Evolutionary conservation across 768 basidiomycete genomes (phyloP), one percentile per base, ranked within the genome.

Genomic region (Kwoniella shandongensis): DNA sequence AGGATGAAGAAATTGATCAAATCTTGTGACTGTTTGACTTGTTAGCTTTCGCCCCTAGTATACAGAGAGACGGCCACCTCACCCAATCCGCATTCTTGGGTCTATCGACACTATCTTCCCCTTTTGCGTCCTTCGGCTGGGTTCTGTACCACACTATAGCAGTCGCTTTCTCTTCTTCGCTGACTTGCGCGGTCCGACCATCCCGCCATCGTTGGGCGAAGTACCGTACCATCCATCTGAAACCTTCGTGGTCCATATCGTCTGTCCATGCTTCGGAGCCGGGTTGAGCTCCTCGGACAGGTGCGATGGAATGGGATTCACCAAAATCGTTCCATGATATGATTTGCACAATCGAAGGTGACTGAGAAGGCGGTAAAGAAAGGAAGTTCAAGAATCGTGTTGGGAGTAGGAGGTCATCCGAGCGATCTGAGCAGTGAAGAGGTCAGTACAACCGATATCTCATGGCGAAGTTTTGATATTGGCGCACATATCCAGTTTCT

Each of bases 271-370:
- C 29, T n/a, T 76, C 68, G 2, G 68, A 69, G 3, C 74, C 76
- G 1, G 77, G 77, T 38, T 78, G 74, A 35, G 67, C 69, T 4
- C 74, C 74, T 2, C 65, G 40, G 15, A 76, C 45, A 8, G 77
- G 77, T 1, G 70, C 74, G 26, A 78, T 69, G 29, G 63, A 61
- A 40, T 75, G 72, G 8, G 65, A 70, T 47, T 76, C 76, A 22
- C 77, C 77, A 44, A 60, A 72, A 57, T 78, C 77, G 59, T 78
- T 78, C 77, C 77, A 78, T 42, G 66, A 72, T 42, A 78, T 68
- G 13, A 77, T 61, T 47, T 77, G 70, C 7, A 78, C 70, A 26
- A 76, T 66, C n/a, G 67, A 56, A 1, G 74, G 76, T 30, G 49
- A 55, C 36, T 57, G 20, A 11, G 47, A 8, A 11, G 30, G 35